Evolutionary conservation across 352 stramenopile genomes (phyloP).

Genomic region (Pythium rishiriense): DNA sequence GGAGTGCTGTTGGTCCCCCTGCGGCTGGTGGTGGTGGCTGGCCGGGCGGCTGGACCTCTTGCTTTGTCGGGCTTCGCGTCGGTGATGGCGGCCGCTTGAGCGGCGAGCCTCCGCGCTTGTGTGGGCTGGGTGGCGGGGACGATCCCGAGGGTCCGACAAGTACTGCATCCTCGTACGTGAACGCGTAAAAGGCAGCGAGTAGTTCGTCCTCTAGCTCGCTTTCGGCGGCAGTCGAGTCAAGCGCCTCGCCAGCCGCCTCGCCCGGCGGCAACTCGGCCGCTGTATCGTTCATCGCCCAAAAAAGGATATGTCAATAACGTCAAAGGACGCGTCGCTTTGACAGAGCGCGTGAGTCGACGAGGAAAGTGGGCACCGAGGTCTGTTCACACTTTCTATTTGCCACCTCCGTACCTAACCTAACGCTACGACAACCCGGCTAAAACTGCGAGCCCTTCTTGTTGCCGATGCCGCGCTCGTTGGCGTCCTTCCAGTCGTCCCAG

Average conservation of each 20-base stretch:
- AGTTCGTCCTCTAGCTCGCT: conserved; percentile 34
- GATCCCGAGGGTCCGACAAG: conserved; percentile 30
- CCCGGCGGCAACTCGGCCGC: neutral
- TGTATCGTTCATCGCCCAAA: conserved; percentile 1
- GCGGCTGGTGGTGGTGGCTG: too few relatives aligned
- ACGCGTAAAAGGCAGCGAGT: conserved; percentile 57
- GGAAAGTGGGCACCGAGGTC: too few relatives aligned
- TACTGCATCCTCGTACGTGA: conserved; percentile 61
- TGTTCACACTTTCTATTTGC: too few relatives aligned
- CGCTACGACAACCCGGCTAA: conserved; percentile 39
- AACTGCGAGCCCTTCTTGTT: conserved; percentile 97
- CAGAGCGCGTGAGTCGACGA: too few relatives aligned
- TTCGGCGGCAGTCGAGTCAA: conserved; percentile 7
- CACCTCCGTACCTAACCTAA: neutral
- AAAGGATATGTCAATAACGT: neutral
- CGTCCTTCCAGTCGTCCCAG: conserved; percentile 98
- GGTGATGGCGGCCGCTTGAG: conserved; percentile 27
- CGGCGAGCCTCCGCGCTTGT: conserved; percentile 23
- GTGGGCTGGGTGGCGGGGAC: neutral
- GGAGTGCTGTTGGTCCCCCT: conserved; percentile 12
- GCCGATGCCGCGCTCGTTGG: conserved; percentile 94
- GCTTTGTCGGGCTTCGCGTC: conserved; percentile 22
- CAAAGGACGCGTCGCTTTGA: conserved; percentile 20
- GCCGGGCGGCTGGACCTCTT: too few relatives aligned
- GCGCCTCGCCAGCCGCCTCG: neutral